These are phyloP conservation scores for Phytophthora lateralis DNA, from an alignment of 352 stramenopile genomes.

Conservation along the genomic window DNA sequence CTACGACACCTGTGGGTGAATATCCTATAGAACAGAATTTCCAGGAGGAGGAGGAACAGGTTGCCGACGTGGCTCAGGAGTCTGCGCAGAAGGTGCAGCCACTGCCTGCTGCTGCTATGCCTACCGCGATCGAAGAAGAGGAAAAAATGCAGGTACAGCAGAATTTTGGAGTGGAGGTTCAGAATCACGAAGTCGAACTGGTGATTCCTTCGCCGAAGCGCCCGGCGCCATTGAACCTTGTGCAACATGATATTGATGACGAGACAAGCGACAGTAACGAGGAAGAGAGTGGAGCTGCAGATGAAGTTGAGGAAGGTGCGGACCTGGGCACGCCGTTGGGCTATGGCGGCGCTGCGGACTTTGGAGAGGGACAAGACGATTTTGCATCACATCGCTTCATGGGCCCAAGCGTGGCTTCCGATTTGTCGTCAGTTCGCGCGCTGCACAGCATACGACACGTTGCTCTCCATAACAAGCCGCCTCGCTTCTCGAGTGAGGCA, in stretches of 20 bases:
- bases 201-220: constrained; percentile 34
- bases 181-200: constrained; percentile 24
- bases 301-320: constrained; percentile 37
- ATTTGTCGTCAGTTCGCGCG: constrained; percentile 44
- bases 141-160: background rate
- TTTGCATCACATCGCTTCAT: constrained; percentile 71
- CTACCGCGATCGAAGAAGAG: constrained; percentile 3
- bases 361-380: constrained; percentile 55
- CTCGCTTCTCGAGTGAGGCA: constrained; percentile 64
- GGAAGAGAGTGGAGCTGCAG: constrained; percentile 17
- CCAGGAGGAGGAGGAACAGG: constrained; percentile 19
- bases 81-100: constrained; percentile 2
- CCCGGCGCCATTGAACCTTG: constrained; percentile 26
- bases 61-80: constrained; percentile 4
- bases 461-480: constrained; percentile 67
- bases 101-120: background rate
- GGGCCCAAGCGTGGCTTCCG: constrained; percentile 52
- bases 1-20: constrained; percentile 8
- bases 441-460: constrained; percentile 68
- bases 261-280: constrained; percentile 43
- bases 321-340: constrained; percentile 69
- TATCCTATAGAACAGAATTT: constrained; percentile 19
- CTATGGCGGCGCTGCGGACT: constrained; percentile 45
- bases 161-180: constrained; percentile 13
- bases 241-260: constrained; percentile 42